These are phyloP conservation scores for Xylaria grammica DNA, from an alignment of 495 filamentous ascomycete genomes.

Conservation along the genomic window DNA sequence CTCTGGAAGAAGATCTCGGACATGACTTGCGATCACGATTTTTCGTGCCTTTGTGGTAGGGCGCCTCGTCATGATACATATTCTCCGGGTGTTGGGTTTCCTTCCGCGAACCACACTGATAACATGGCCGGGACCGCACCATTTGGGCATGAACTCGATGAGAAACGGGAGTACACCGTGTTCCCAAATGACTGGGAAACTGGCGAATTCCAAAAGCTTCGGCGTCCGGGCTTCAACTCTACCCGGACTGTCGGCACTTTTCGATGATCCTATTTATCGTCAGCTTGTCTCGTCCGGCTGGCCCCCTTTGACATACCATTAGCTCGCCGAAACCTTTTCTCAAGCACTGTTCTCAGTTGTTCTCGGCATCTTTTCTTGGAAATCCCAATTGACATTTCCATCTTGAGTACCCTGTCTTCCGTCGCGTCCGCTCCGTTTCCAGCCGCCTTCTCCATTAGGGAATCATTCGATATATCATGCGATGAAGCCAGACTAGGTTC, in stretches of 20 bases:
- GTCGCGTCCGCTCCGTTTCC: background rate
- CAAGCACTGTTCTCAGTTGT: conserved; percentile 28
- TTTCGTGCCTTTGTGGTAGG: conserved; percentile 30
- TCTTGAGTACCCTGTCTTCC: conserved; percentile 26
- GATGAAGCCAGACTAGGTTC: background rate
- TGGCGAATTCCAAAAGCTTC: conserved; percentile 30
- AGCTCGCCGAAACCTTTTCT: conserved; percentile 29
- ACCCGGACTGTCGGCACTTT: conserved; percentile 28
- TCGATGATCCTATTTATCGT: conserved; percentile 14
- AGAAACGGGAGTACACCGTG: conserved; percentile 40
- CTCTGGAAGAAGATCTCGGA: conserved; percentile 36
- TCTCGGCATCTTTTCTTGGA: conserved; percentile 38
- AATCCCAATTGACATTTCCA: conserved; percentile 33
- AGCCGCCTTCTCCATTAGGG: background rate
- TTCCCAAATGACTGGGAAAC: conserved; percentile 39
- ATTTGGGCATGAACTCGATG: conserved; percentile 37
- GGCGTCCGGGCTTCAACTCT: conserved; percentile 21
- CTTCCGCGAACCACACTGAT: conserved; percentile 39
- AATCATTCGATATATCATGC: background rate
- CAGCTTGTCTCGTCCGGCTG: background rate
- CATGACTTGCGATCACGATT: conserved; percentile 35
- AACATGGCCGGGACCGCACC: conserved; percentile 39
- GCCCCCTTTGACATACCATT: conserved; percentile 19
- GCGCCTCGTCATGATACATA: conserved; percentile 35
- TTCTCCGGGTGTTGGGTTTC: conserved; percentile 30